Evolutionary conservation across 176 grass and related monocot species (phyloP).

Genomic region (Ampelocalamus luodianensis): DNA sequence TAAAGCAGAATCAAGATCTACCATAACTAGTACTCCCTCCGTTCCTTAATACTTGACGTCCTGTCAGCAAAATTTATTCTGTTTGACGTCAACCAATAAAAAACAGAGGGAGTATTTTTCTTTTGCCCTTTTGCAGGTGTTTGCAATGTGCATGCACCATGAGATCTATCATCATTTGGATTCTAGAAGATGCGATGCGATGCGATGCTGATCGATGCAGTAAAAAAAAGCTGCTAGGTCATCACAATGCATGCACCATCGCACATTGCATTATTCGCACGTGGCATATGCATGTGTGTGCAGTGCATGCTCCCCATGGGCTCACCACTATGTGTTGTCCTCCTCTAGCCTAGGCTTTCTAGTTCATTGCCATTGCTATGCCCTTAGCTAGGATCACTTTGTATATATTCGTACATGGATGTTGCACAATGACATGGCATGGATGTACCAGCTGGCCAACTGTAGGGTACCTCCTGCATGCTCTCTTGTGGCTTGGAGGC

Average conservation of each 20-base stretch:
- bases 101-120: not conserved
- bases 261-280: constrained; percentile 14
- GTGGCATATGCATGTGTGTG: not conserved
- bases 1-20: constrained; percentile 3
- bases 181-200: constrained; percentile 25
- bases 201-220: not conserved
- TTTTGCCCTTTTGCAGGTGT: not conserved
- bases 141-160: not conserved
- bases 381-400: constrained; percentile 18
- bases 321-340: constrained; percentile 37
- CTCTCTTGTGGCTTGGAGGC: constrained; percentile 9
- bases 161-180: not conserved
- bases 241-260: not conserved
- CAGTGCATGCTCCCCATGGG: not conserved
- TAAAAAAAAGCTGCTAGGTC: constrained; percentile 26
- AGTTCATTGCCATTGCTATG: not conserved
- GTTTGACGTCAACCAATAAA: too few species aligned
- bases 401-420: not conserved
- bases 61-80: too few species aligned
- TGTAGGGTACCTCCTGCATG: constrained; percentile 1
- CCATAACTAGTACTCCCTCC: not conserved
- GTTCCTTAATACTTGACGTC: too few species aligned
- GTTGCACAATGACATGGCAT: not conserved
- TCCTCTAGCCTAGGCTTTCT: not conserved
- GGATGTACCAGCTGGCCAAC: constrained; percentile 4